Conservation (phyloP, 2,329 filamentous ascomycete species). For the Aschersonia sp. region DNA sequence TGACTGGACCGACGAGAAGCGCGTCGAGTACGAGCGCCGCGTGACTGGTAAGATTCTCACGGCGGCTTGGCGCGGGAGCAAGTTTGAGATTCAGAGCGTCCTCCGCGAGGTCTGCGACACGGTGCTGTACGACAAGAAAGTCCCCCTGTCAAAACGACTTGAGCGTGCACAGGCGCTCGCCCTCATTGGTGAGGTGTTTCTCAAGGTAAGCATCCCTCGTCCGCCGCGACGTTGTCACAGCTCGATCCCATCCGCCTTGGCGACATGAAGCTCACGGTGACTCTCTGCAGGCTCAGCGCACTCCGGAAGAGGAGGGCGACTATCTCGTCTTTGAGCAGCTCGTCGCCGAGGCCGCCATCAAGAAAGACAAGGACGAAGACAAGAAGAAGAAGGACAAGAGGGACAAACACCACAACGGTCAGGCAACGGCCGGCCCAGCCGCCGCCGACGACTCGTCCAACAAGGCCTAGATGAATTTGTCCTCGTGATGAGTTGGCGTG, state of each 20-base stretch:
- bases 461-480: no score
- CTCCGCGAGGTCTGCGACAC: slow-evolving; percentile 86
- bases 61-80: slow-evolving; percentile 89
- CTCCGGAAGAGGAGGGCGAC: slow-evolving; percentile 92
- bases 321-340: slow-evolving; percentile 98
- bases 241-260: not conserved
- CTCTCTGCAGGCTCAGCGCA: slow-evolving; percentile 55
- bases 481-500: no score
- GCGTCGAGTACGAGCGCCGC: slow-evolving; percentile 84
- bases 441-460: no score
- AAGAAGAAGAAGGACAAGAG: slow-evolving; percentile 43
- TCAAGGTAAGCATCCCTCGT: slow-evolving; percentile 48
- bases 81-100: slow-evolving; percentile 96
- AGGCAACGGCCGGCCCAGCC: no score
- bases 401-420: slow-evolving; percentile 14
- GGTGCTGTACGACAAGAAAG: slow-evolving; percentile 65
- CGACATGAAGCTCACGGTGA: no score
- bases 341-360: slow-evolving; percentile 88
- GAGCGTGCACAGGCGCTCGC: slow-evolving; percentile 85
- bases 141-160: slow-evolving; percentile 69
- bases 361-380: slow-evolving; percentile 80
- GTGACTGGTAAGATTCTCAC: slow-evolving; percentile 97
- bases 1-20: slow-evolving; percentile 96
- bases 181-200: slow-evolving; percentile 77
- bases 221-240: not conserved